phyloP scores from a whole-genome alignment of 176 grass and related monocot species.

The Neostapfia colusana region DNA sequence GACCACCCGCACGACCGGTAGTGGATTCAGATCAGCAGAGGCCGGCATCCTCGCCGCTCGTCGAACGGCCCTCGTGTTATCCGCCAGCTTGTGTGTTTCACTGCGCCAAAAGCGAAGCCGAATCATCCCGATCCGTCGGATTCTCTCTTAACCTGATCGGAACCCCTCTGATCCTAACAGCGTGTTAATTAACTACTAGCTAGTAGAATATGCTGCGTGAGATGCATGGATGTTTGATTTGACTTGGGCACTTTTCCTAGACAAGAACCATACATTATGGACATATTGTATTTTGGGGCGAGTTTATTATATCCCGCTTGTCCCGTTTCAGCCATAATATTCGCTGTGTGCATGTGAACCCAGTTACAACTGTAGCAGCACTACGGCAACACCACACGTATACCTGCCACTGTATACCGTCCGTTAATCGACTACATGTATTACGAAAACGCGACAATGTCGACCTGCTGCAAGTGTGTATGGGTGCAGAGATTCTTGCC shows the following conservation, averaged over 20 bases:
- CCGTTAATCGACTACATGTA: not conserved
- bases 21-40: not conserved
- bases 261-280: not conserved
- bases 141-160: not conserved
- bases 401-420: not conserved
- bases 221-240: not conserved
- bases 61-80: constrained; percentile 6
- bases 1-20: not conserved
- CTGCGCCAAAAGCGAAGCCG: not conserved
- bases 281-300: not conserved
- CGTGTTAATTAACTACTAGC: not conserved
- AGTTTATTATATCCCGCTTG: not conserved
- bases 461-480: not conserved
- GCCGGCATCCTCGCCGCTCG: not conserved
- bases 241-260: not conserved
- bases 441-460: not conserved
- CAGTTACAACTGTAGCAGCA: not conserved
- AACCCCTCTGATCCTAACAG: not conserved
- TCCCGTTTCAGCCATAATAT: not conserved
- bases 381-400: not conserved
- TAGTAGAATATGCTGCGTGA: constrained; percentile 24
- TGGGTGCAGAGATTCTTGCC: not conserved
- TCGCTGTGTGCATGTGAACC: not conserved
- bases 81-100: constrained; percentile 19
- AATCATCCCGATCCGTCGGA: not conserved